Evolutionary conservation across 441 rosid species (phyloP).

Genomic region (Macaranga tanarius): DNA sequence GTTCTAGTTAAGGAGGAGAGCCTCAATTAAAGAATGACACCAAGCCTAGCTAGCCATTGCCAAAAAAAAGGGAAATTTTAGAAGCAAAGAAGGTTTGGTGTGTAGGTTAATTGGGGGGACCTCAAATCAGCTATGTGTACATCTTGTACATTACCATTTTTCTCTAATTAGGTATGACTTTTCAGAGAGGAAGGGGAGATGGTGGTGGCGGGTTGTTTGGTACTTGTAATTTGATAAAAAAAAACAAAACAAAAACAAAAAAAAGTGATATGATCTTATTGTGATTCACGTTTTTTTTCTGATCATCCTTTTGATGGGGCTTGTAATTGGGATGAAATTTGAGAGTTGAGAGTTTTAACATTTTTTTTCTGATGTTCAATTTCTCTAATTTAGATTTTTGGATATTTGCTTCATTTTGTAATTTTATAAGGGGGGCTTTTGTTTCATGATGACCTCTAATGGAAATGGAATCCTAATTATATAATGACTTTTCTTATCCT

Average conservation of each 20-base stretch:
- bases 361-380: neutral
- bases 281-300: constrained; percentile 17
- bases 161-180: constrained; percentile 45
- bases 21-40: constrained; percentile 27
- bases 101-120: constrained; percentile 28
- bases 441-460: constrained; percentile 1
- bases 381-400: neutral
- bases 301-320: constrained; percentile 21
- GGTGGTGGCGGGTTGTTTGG: constrained; percentile 22
- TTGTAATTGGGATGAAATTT: constrained; percentile 26
- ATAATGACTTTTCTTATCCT: neutral
- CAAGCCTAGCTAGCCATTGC: constrained; percentile 13
- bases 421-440: neutral
- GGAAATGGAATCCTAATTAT: constrained; percentile 13
- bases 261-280: constrained; percentile 25
- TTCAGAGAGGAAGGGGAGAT: constrained; percentile 16
- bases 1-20: constrained; percentile 25
- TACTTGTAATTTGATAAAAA: constrained; percentile 28
- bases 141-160: constrained; percentile 51
- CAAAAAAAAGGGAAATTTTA: constrained; percentile 29
- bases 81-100: constrained; percentile 20
- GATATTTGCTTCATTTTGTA: constrained; percentile 4
- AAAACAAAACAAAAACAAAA: too few relatives aligned
- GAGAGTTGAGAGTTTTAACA: constrained; percentile 3
- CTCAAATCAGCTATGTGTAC: constrained; percentile 33